Conservation (phyloP, 148 eudicot species). For the Nepenthes gracilis region DNA sequence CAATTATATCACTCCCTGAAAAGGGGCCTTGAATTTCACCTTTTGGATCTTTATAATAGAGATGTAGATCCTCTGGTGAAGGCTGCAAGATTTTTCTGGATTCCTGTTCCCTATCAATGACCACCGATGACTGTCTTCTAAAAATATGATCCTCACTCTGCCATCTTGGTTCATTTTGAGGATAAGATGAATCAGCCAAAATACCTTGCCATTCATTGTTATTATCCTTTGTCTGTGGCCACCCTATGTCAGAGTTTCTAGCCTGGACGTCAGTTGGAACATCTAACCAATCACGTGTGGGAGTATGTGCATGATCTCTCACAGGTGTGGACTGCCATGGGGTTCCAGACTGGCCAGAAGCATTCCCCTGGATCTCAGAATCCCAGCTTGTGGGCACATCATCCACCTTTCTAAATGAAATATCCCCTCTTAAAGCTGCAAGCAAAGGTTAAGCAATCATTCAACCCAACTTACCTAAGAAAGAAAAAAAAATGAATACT, state of each 20-base stretch:
- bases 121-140: conserved; percentile 38
- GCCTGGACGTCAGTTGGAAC: conserved; percentile 22
- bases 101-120: conserved; percentile 45
- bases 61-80: conserved; percentile 79
- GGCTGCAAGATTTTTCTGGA: conserved; percentile 30
- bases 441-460: conserved; percentile 3
- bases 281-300: conserved; percentile 31
- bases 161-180: conserved; percentile 33
- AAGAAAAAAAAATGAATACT: too few relatives aligned
- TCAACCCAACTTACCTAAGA: too few relatives aligned
- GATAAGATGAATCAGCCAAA: conserved; percentile 19
- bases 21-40: conserved; percentile 96
- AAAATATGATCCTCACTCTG: conserved; percentile 30
- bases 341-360: conserved; percentile 26
- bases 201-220: conserved; percentile 22
- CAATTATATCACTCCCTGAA: conserved; percentile 77
- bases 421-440: conserved; percentile 41
- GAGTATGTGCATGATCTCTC: conserved; percentile 23
- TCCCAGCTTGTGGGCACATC: conserved; percentile 29
- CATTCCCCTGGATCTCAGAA: conserved; percentile 27
- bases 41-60: conserved; percentile 82
- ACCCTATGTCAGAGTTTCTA: conserved; percentile 27
- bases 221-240: conserved; percentile 44
- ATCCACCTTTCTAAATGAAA: conserved; percentile 23
- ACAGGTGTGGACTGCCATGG: conserved; percentile 39